These are phyloP conservation scores for Eucalyptus tenuipes DNA, from an alignment of 345 rosid species.

Conservation along the genomic window DNA sequence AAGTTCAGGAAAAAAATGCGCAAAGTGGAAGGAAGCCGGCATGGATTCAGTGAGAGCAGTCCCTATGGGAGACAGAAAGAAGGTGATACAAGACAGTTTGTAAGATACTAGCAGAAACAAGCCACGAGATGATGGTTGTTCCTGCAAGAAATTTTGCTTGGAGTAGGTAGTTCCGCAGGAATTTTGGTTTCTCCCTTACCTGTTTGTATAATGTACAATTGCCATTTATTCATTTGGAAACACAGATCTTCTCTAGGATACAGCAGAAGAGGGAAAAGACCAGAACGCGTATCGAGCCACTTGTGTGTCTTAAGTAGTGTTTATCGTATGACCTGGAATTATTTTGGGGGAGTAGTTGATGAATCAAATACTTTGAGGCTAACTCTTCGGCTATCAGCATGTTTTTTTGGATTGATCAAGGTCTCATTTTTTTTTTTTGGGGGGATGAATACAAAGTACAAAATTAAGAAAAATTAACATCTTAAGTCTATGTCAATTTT, in stretches of 20 bases:
- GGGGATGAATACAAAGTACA: too few species aligned
- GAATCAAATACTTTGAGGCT: background rate
- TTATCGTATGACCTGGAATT: background rate
- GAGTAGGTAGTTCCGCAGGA: background rate
- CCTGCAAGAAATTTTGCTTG: constrained; percentile 7
- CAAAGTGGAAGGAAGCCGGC: constrained; percentile 34
- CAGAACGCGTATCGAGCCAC: background rate
- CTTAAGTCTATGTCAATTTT: too few species aligned
- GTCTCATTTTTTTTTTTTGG: background rate
- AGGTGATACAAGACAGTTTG: constrained; percentile 37
- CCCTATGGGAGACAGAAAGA: constrained; percentile 64
- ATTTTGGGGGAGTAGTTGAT: background rate
- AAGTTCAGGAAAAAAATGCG: constrained; percentile 60
- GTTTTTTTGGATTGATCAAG: background rate
- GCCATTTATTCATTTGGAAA: background rate
- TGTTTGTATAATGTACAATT: background rate
- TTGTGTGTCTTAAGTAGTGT: background rate
- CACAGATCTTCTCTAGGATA: background rate
- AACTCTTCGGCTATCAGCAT: background rate
- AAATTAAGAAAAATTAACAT: too few species aligned
- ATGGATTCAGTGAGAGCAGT: constrained; percentile 55
- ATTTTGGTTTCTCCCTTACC: background rate
- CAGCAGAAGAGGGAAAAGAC: background rate
- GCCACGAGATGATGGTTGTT: background rate
- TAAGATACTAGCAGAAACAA: constrained; percentile 34